Conservation (phyloP, 352 stramenopile genomes). For the Phytophthora idaei region DNA sequence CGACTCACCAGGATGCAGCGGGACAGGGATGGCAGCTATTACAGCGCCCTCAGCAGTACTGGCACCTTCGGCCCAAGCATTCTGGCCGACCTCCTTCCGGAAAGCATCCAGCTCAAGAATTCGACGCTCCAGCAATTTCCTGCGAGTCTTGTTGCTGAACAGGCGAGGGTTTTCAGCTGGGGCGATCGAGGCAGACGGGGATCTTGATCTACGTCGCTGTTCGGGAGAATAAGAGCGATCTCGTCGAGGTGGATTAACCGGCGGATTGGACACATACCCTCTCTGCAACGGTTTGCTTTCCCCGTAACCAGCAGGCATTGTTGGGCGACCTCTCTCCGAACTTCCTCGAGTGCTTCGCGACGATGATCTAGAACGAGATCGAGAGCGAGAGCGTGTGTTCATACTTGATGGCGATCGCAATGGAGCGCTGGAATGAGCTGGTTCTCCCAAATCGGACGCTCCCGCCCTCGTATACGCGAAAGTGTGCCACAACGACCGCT, state of each 20-base stretch:
- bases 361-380: constrained; percentile 22
- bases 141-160: constrained; percentile 16
- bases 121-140: constrained; percentile 28
- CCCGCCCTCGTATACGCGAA: constrained; percentile 34
- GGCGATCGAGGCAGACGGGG: constrained; percentile 3
- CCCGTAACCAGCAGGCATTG: neutral
- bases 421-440: neutral
- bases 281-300: constrained; percentile 7
- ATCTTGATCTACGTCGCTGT: constrained; percentile 1
- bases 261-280: neutral
- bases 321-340: constrained; percentile 13
- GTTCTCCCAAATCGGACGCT: constrained; percentile 12
- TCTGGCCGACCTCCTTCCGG: constrained; percentile 17
- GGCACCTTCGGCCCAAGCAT: neutral
- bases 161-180: constrained; percentile 16
- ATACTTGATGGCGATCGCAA: constrained; percentile 7
- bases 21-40: constrained; percentile 27
- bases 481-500: constrained; percentile 36
- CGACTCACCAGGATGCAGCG: constrained; percentile 27
- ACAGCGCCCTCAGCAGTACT: neutral
- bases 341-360: constrained; percentile 18
- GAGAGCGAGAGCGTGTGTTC: constrained; percentile 14
- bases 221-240: constrained; percentile 9
- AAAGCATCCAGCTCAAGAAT: constrained; percentile 24
- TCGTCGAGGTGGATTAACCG: neutral